Evolutionary conservation across 2,329 filamentous ascomycete species (phyloP).

Genomic region (Phialemoniopsis sp.): DNA sequence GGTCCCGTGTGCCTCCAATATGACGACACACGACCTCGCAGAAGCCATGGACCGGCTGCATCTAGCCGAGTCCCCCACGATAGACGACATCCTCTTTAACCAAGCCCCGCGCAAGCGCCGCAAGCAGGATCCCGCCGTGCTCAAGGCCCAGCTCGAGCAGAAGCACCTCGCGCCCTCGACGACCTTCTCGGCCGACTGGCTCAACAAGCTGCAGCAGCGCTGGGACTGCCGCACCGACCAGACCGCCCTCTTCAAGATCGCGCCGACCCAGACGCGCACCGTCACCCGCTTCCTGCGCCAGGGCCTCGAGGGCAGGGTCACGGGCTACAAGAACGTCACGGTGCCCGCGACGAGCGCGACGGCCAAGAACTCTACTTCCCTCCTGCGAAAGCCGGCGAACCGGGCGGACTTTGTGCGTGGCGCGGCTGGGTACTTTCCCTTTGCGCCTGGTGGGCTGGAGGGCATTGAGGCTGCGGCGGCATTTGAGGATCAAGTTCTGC

Average conservation of each 20-base stretch:
- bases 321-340: conserved; percentile 90
- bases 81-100: conserved; percentile 56
- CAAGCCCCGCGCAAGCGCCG: conserved; percentile 33
- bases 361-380: conserved; percentile 91
- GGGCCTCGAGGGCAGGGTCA: conserved; percentile 87
- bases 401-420: conserved; percentile 90
- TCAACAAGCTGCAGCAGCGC: conserved; percentile 81
- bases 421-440: conserved; percentile 89
- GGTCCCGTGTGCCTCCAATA: conserved; percentile 3
- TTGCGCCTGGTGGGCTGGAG: conserved; percentile 86
- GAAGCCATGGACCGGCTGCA: conserved; percentile 47
- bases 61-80: conserved; percentile 31
- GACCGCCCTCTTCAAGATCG: conserved; percentile 79
- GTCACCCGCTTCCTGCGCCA: conserved; percentile 89
- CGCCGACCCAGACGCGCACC: conserved; percentile 90
- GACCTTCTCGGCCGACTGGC: conserved; percentile 78
- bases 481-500: conserved; percentile 70
- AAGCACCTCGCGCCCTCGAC: conserved; percentile 77
- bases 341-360: conserved; percentile 85
- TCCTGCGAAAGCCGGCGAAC: conserved; percentile 79
- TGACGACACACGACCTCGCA: conserved; percentile 32
- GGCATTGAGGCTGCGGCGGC: conserved; percentile 81
- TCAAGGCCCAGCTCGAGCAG: conserved; percentile 68
- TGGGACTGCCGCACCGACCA: conserved; percentile 84
- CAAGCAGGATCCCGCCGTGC: conserved; percentile 51